Percentiles rank a stretch among this genome's conserved stretches.
Evolutionary conservation across 1,284 basidiomycete genomes (phyloP).

Genomic region (Tylopilus microsporus): DNA sequence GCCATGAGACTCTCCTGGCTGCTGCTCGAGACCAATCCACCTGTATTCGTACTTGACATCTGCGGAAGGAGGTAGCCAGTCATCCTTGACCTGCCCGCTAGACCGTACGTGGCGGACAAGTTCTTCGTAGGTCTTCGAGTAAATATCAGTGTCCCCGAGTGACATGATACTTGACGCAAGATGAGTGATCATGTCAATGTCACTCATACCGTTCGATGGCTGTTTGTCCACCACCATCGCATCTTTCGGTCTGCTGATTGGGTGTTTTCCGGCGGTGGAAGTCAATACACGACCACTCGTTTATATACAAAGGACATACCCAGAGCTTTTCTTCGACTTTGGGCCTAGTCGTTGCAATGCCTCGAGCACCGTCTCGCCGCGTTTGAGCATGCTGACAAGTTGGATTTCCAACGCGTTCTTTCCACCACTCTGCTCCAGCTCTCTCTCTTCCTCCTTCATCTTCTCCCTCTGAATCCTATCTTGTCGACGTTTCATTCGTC

Average conservation of each 20-base stretch:
- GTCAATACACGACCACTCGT: not conserved
- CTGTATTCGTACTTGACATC: slow-evolving; percentile 74
- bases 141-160: slow-evolving; percentile 77
- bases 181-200: slow-evolving; percentile 76
- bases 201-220: slow-evolving; percentile 38
- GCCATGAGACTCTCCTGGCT: slow-evolving; percentile 59
- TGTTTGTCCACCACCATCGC: slow-evolving; percentile 47
- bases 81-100: slow-evolving; percentile 59
- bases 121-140: slow-evolving; percentile 78
- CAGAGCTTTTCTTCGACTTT: slow-evolving; percentile 58
- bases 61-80: slow-evolving; percentile 75
- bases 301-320: slow-evolving; percentile 32
- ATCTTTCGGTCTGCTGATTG: slow-evolving; percentile 36
- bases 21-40: slow-evolving; percentile 58
- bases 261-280: slow-evolving; percentile 22
- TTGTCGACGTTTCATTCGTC: slow-evolving; percentile 61
- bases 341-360: slow-evolving; percentile 83
- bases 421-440: slow-evolving; percentile 60
- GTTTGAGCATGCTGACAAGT: slow-evolving; percentile 71
- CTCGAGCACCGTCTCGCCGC: slow-evolving; percentile 87
- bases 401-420: slow-evolving; percentile 65
- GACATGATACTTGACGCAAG: slow-evolving; percentile 79
- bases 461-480: slow-evolving; percentile 68
- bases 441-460: slow-evolving; percentile 68
- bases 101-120: slow-evolving; percentile 69